phyloP scores from a whole-genome alignment of 2,329 filamentous ascomycete species.

The Hypoxylon sp. region DNA sequence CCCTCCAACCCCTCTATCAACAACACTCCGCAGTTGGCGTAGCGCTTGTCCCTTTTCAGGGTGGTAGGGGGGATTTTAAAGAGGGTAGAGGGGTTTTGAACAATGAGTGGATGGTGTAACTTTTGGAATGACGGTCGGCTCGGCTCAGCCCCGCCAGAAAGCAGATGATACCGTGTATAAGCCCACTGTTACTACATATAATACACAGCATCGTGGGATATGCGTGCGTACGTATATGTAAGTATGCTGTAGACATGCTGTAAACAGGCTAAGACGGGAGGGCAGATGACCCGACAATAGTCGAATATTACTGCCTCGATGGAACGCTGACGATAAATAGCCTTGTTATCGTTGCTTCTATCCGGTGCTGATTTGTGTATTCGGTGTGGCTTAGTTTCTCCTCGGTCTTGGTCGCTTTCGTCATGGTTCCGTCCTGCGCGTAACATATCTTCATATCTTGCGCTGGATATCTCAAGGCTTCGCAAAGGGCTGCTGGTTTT shows the following conservation, averaged over 20 bases:
- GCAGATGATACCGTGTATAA: slow-evolving; percentile 30
- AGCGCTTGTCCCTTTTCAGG: slow-evolving; percentile 34
- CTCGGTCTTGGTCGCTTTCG: background rate
- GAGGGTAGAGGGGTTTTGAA: slow-evolving; percentile 5
- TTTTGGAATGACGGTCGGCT: slow-evolving; percentile 26
- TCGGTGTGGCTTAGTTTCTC: background rate
- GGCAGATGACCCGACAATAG: slow-evolving; percentile 19
- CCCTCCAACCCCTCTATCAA: slow-evolving; percentile 39
- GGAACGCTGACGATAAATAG: slow-evolving; percentile 4
- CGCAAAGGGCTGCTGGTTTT: slow-evolving; percentile 10
- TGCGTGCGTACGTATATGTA: slow-evolving; percentile 1
- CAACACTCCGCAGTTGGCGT: slow-evolving; percentile 29
- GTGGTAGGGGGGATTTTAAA: background rate
- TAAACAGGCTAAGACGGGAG: slow-evolving; percentile 1
- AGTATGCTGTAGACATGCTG: background rate
- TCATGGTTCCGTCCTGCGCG: slow-evolving; percentile 11
- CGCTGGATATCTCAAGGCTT: slow-evolving; percentile 8
- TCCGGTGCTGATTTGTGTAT: slow-evolving; percentile 7
- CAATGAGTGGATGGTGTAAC: slow-evolving; percentile 14
- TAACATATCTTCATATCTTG: background rate
- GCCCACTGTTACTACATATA: slow-evolving; percentile 11
- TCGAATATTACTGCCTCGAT: slow-evolving; percentile 8
- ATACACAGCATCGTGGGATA: slow-evolving; percentile 18
- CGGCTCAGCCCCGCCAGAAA: slow-evolving; percentile 39
- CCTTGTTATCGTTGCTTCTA: background rate